These are phyloP conservation scores for Vaccinium corymbosum DNA, from an alignment of 148 eudicot species.

Conservation along the genomic window DNA sequence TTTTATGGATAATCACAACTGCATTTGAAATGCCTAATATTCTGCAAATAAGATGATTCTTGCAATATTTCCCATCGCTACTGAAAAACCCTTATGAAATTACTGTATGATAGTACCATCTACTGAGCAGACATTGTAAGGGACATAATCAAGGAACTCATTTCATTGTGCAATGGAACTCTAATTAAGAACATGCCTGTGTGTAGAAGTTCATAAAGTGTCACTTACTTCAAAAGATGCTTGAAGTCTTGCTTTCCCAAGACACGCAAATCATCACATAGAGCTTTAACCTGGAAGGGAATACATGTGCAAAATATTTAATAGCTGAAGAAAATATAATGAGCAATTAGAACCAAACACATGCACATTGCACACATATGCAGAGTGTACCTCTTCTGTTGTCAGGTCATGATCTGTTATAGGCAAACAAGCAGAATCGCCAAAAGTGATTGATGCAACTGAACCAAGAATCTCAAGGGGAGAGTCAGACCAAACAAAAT, in stretches of 20 bases:
- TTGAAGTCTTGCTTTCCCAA: slow-evolving; percentile 91
- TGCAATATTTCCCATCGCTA: not conserved
- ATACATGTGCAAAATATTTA: slow-evolving; percentile 7
- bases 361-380: not conserved
- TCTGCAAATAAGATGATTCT: not conserved
- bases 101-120: not conserved
- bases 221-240: slow-evolving; percentile 75
- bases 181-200: too few species aligned
- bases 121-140: not conserved
- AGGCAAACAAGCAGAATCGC: slow-evolving; percentile 53
- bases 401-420: slow-evolving; percentile 67
- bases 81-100: not conserved
- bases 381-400: slow-evolving; percentile 64
- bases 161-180: not conserved
- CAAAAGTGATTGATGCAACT: slow-evolving; percentile 59
- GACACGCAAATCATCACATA: slow-evolving; percentile 88
- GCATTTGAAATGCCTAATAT: slow-evolving; percentile 7
- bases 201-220: not conserved
- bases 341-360: slow-evolving; percentile 3
- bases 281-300: slow-evolving; percentile 51
- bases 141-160: slow-evolving; percentile 1
- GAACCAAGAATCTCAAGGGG: slow-evolving; percentile 82
- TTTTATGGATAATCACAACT: not conserved
- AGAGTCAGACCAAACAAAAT: slow-evolving; percentile 67
- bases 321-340: not conserved